Evolutionary conservation across 2,329 filamentous ascomycete species (phyloP).

Genomic region (Penicillium griseofulvum): DNA sequence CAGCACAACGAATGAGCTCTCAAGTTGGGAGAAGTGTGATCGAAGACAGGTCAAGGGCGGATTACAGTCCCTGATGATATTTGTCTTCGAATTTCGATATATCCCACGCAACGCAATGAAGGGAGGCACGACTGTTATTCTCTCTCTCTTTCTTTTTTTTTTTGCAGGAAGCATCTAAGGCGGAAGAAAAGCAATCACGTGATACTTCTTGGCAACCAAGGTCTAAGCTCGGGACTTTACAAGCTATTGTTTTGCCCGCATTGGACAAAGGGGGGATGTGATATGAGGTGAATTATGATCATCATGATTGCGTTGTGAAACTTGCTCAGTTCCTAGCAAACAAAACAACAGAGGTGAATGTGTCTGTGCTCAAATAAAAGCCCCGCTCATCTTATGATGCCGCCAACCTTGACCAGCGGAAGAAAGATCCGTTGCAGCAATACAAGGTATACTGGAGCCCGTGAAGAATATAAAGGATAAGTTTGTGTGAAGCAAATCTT

Average conservation of each 20-base stretch:
- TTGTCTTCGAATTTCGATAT: neutral
- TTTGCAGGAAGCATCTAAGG: constrained; percentile 8
- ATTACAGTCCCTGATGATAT: neutral
- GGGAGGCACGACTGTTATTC: constrained; percentile 1
- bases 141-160: constrained; percentile 9
- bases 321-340: neutral
- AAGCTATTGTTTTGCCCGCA: constrained; percentile 1
- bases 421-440: neutral
- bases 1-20: neutral
- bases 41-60: neutral
- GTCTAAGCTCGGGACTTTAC: neutral
- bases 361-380: neutral
- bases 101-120: constrained; percentile 1
- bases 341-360: neutral
- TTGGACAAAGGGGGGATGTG: neutral
- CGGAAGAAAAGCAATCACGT: constrained; percentile 6
- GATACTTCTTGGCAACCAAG: neutral
- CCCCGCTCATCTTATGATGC: neutral
- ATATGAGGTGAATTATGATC: neutral
- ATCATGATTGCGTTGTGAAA: neutral
- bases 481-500: neutral
- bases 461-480: neutral
- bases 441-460: neutral
- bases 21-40: neutral
- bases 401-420: neutral